Evolutionary conservation across 768 basidiomycete species (phyloP).

Genomic region (Cubamyces lactineus): DNA sequence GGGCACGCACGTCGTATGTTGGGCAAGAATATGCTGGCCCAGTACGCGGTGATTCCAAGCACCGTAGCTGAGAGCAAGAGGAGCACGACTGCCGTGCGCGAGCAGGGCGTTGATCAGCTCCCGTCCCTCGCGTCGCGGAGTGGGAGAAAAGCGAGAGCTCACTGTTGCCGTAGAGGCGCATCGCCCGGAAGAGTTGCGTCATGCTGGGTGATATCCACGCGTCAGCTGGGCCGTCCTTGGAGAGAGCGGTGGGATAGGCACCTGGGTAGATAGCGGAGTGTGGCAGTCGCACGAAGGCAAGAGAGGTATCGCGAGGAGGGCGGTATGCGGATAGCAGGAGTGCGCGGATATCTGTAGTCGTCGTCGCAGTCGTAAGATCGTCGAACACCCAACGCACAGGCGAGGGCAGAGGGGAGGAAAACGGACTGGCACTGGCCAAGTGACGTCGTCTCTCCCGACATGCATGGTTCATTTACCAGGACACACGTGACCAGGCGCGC

Average conservation of each 20-base stretch:
- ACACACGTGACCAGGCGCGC: constrained; percentile 4
- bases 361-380: constrained; percentile 20
- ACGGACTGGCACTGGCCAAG: background rate
- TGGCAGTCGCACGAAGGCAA: background rate
- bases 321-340: background rate
- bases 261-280: constrained; percentile 14
- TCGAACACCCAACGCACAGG: background rate
- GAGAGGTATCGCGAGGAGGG: constrained; percentile 8
- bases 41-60: constrained; percentile 69
- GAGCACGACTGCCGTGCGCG: constrained; percentile 37
- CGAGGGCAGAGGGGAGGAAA: constrained; percentile 19
- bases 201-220: constrained; percentile 27
- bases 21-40: constrained; percentile 70
- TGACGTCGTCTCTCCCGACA: constrained; percentile 9
- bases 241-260: background rate
- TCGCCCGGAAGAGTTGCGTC: constrained; percentile 39
- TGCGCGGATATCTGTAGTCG: constrained; percentile 3
- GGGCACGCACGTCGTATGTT: constrained; percentile 56
- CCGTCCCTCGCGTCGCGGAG: background rate
- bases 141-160: constrained; percentile 13
- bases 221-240: background rate
- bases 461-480: background rate
- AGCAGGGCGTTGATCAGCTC: constrained; percentile 1
- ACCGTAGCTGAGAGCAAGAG: constrained; percentile 51
- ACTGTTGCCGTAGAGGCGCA: constrained; percentile 38